Evolutionary conservation across 2,329 filamentous ascomycete species (phyloP).

Genomic region (Aspergillus sp.): DNA sequence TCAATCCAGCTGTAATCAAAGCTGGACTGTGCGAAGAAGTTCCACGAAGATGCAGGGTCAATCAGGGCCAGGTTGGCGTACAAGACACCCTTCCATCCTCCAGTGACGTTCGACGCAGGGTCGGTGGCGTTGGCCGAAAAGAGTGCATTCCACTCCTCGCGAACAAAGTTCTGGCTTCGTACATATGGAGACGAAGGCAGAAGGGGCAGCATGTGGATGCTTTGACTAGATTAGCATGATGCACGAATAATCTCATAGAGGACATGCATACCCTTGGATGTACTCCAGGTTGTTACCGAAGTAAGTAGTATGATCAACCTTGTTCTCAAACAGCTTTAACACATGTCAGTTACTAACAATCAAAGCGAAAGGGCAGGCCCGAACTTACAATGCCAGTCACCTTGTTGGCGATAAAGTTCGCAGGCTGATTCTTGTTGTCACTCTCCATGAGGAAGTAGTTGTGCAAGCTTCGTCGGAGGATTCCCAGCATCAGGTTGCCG

Average conservation of each 20-base stretch:
- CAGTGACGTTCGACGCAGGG: constrained; percentile 56
- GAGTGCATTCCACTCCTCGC: constrained; percentile 78
- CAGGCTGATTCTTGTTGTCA: constrained; percentile 71
- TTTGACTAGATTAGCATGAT: constrained; percentile 45
- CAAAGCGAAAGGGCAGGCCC: too few relatives aligned
- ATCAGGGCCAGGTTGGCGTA: constrained; percentile 80
- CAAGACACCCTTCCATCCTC: constrained; percentile 84
- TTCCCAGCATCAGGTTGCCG: constrained; percentile 79
- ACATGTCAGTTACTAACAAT: neutral
- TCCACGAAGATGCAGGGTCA: constrained; percentile 68
- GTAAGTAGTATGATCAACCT: constrained; percentile 89
- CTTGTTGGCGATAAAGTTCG: constrained; percentile 79
- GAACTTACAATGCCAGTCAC: constrained; percentile 56
- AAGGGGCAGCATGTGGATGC: constrained; percentile 82
- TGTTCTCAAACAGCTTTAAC: constrained; percentile 81
- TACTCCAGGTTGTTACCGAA: constrained; percentile 75
- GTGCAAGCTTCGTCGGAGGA: constrained; percentile 72
- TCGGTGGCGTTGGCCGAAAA: constrained; percentile 71
- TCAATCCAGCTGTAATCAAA: constrained; percentile 70
- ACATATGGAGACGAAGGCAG: constrained; percentile 68
- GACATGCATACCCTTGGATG: constrained; percentile 57
- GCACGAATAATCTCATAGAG: neutral
- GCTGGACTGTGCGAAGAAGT: constrained; percentile 68
- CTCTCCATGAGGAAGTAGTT: constrained; percentile 79
- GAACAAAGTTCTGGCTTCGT: constrained; percentile 69